These are phyloP conservation scores for Trypanosoma rangeli DNA, from an alignment of 208 protist species.

Conservation along the genomic window DNA sequence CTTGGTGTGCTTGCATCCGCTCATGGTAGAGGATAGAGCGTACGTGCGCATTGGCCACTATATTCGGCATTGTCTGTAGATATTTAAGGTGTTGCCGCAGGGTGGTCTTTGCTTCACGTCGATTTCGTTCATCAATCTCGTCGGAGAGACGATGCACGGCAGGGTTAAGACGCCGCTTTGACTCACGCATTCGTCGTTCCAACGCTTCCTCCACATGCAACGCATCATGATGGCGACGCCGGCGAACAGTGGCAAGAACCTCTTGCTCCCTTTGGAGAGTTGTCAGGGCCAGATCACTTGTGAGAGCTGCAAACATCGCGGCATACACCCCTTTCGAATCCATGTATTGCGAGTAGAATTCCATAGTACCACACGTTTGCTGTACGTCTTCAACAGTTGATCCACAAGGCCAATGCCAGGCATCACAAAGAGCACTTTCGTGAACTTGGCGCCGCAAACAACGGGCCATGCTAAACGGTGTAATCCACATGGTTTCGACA, in stretches of 20 bases:
- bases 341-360: not conserved
- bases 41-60: constrained; percentile 20
- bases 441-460: not conserved
- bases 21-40: constrained; percentile 24
- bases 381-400: constrained; percentile 2
- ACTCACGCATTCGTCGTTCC: constrained; percentile 19
- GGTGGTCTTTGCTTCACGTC: constrained; percentile 7
- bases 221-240: constrained; percentile 18
- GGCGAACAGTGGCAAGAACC: constrained; percentile 19
- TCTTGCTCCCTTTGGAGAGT: constrained; percentile 29
- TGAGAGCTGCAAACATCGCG: constrained; percentile 21
- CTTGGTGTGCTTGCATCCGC: constrained; percentile 18
- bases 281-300: constrained; percentile 18
- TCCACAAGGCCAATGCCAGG: constrained; percentile 1
- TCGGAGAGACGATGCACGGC: constrained; percentile 24
- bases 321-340: constrained; percentile 7
- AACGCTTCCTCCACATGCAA: constrained; percentile 23
- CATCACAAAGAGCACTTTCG: constrained; percentile 1
- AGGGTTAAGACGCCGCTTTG: constrained; percentile 20
- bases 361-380: constrained; percentile 4
- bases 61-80: constrained; percentile 3
- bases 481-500: not conserved
- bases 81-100: constrained; percentile 10
- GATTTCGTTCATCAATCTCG: constrained; percentile 26
- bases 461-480: not conserved